Evolutionary conservation across 306 rosid species (phyloP), one percentile per base, ranked within the genome.

Genomic region (Dryas drummondii): DNA sequence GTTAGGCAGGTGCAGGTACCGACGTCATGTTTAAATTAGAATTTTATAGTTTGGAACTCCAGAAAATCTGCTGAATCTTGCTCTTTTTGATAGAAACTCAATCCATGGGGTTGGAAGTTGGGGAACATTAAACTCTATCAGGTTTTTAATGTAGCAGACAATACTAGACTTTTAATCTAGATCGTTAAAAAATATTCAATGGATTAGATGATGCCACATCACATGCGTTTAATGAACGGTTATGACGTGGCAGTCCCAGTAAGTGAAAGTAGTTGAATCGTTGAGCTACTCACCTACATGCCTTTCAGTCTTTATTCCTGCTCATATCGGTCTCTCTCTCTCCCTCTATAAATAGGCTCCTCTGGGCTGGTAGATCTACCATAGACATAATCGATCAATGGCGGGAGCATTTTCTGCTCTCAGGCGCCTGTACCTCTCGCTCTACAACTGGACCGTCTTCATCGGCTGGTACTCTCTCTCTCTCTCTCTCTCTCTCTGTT

Each of bases 371-470:
- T 48, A 19, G 19, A 67, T 14, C 76, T 13, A 50, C 49, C 37
- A 48, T 1, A 45, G 41, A 6, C 19, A 42, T 9, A 66, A 16
- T 13, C 10, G 73, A 52, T 73, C 92, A 81, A 93, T 91, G 97
- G 96, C 93, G 68, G 86, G 75, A 10, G 60, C 63, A 27, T 19
- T 77, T 51, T 90, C 94, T 0, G 42, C 75, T 57, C 56, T 83
- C 61, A 52, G 84, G 76, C 89, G 97, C 78, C 26, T 87, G 22
- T 92, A 94, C 68, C 97, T 94, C 80, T 52, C 85, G 27, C 44
- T 89, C 66, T 94, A 92, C 77, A 92, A 94, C 41, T 94, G 93
- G 93, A 62, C 87, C 40, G 83, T 91, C 78, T 87, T 87, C 83
- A 13, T 82, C 17, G 98, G 98, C 81, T 92, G 98, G 98, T 94